These are phyloP conservation scores for Zymoseptoria passerinii DNA, from an alignment of 2,329 filamentous ascomycete genomes.

Conservation along the genomic window DNA sequence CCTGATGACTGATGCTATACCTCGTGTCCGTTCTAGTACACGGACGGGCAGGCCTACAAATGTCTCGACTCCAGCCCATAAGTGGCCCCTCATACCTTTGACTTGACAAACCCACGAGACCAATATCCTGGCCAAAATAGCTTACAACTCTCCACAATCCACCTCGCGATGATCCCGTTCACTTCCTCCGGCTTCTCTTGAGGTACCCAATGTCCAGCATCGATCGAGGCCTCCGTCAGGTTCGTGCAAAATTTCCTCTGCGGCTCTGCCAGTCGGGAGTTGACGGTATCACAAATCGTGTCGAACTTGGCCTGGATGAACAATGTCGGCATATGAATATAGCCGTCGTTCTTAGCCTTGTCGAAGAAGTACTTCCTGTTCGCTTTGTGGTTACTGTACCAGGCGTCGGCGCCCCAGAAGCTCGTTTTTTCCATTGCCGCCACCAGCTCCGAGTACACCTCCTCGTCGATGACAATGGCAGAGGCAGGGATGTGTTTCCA, in stretches of 20 bases:
- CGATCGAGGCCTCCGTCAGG: slow-evolving; percentile 33
- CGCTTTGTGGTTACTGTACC: slow-evolving; percentile 38
- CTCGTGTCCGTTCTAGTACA: not conserved
- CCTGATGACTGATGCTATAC: not conserved
- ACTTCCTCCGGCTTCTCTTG: slow-evolving; percentile 20
- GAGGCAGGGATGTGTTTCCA: slow-evolving; percentile 28
- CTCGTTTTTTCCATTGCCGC: slow-evolving; percentile 35
- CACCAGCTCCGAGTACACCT: slow-evolving; percentile 23
- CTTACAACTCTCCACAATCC: slow-evolving; percentile 15
- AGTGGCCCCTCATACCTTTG: not conserved
- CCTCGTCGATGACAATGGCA: slow-evolving; percentile 20
- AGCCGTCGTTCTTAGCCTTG: slow-evolving; percentile 28
- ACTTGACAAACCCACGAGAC: slow-evolving; percentile 1
- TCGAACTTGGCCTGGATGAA: slow-evolving; percentile 36
- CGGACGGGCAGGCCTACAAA: not conserved
- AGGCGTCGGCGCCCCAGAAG: slow-evolving; percentile 33
- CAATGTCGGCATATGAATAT: slow-evolving; percentile 31
- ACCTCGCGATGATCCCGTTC: slow-evolving; percentile 18
- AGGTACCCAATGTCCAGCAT: slow-evolving; percentile 20
- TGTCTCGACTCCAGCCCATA: not conserved
- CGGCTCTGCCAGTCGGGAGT: slow-evolving; percentile 27
- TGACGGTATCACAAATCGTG: slow-evolving; percentile 30
- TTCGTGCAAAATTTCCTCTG: slow-evolving; percentile 32
- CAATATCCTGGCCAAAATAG: slow-evolving; percentile 11
- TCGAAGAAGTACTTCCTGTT: slow-evolving; percentile 37